phyloP scores from a whole-genome alignment of 1,284 basidiomycete genomes.

The Fomitopsis schrenkii region DNA sequence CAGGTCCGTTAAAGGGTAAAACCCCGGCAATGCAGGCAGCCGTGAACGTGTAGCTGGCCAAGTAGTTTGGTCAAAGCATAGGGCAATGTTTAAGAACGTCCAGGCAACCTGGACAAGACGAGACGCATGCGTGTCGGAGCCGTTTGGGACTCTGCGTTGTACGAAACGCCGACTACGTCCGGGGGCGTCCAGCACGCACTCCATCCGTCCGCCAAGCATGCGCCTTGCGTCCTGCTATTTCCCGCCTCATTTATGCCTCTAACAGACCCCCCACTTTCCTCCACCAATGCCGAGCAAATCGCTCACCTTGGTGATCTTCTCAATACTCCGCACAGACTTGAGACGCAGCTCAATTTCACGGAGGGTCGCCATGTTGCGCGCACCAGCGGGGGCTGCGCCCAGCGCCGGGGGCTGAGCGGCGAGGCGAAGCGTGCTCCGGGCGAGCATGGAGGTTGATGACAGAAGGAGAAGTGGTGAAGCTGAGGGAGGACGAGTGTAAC shows the following conservation, averaged over 20 bases:
- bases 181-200: too few relatives aligned
- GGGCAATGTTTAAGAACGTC: too few relatives aligned
- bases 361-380: slow-evolving; percentile 93
- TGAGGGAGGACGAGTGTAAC: slow-evolving; percentile 19
- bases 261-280: neutral
- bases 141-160: too few relatives aligned
- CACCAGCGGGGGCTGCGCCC: slow-evolving; percentile 58
- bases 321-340: slow-evolving; percentile 97
- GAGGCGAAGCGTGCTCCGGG: slow-evolving; percentile 67
- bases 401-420: slow-evolving; percentile 52
- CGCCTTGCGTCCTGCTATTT: neutral
- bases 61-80: too few relatives aligned
- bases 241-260: neutral
- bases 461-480: slow-evolving; percentile 16
- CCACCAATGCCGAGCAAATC: neutral
- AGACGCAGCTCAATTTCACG: slow-evolving; percentile 95
- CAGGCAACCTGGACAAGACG: neutral
- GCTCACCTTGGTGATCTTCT: slow-evolving; percentile 97
- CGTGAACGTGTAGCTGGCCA: too few relatives aligned
- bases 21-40: too few relatives aligned
- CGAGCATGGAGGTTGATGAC: slow-evolving; percentile 36
- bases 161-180: too few relatives aligned
- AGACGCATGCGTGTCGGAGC: neutral
- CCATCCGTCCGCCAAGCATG: neutral
- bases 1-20: neutral